Percentiles rank a stretch among this genome's conserved stretches.
Conservation (phyloP, 129 eudicot species). For the Solidago caesia region DNA sequence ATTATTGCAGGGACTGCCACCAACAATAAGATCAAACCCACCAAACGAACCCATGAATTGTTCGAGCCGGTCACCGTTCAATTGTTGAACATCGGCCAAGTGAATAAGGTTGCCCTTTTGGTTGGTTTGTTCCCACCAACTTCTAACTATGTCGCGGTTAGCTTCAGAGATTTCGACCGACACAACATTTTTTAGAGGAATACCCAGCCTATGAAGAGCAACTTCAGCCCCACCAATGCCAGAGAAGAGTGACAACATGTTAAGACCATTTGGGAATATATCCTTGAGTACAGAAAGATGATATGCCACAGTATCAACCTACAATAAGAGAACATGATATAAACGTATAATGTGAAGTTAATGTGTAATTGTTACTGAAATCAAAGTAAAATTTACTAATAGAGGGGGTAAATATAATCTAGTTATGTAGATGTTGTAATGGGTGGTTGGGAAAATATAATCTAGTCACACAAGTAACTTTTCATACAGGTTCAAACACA, state of each 20-base stretch:
- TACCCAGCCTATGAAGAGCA: slow-evolving; percentile 76
- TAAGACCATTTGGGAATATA: slow-evolving; percentile 66
- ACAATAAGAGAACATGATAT: slow-evolving; percentile 13
- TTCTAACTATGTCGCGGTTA: slow-evolving; percentile 58
- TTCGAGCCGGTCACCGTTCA: slow-evolving; percentile 45
- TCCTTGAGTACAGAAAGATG: slow-evolving; percentile 72
- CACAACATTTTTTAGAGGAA: slow-evolving; percentile 64
- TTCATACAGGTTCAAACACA: too few relatives aligned
- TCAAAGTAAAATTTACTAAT: not conserved
- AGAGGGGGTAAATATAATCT: too few relatives aligned
- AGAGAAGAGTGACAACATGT: slow-evolving; percentile 74
- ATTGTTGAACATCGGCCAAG: slow-evolving; percentile 52
- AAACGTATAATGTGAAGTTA: slow-evolving; percentile 1
- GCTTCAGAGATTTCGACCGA: slow-evolving; percentile 71
- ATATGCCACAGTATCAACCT: slow-evolving; percentile 93
- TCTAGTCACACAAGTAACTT: too few relatives aligned
- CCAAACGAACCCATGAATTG: slow-evolving; percentile 40
- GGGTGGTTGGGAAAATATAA: too few relatives aligned
- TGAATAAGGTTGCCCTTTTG: slow-evolving; percentile 65
- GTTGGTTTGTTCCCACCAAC: slow-evolving; percentile 94
- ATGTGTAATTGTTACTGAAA: slow-evolving; percentile 1
- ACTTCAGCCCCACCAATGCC: slow-evolving; percentile 96
- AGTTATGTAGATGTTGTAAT: too few relatives aligned
- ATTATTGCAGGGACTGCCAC: slow-evolving; percentile 94
- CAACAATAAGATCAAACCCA: slow-evolving; percentile 68